Percentiles rank a stretch among this genome's conserved stretches.
These are phyloP conservation scores for Cornus suecica DNA, from an alignment of 148 eudicot genomes.

Conservation along the genomic window DNA sequence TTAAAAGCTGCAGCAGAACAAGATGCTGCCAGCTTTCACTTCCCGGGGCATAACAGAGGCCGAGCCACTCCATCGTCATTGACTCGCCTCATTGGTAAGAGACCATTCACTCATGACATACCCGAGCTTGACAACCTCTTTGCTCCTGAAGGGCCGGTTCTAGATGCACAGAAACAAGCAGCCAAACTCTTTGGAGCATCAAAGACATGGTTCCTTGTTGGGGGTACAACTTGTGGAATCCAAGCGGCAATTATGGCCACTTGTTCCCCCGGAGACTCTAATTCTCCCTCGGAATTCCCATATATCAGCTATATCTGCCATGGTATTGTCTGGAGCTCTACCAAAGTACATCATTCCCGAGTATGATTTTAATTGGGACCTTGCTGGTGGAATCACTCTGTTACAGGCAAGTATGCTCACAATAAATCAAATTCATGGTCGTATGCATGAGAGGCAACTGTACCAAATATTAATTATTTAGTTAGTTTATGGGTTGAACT, in stretches of 20 bases:
- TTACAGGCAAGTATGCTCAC: constrained; percentile 60
- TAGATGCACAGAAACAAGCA: constrained; percentile 65
- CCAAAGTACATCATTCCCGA: constrained; percentile 71
- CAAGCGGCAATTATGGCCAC: constrained; percentile 80
- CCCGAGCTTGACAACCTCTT: constrained; percentile 66
- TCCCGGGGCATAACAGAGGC: constrained; percentile 89
- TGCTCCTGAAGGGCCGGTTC: constrained; percentile 62
- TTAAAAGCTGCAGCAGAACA: constrained; percentile 54
- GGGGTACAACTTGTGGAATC: constrained; percentile 91
- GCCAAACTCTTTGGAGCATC: constrained; percentile 76
- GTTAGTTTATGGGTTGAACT: too few species aligned
- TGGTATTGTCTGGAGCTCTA: constrained; percentile 65
- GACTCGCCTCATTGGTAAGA: constrained; percentile 52
- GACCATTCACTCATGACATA: constrained; percentile 58
- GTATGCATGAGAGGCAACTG: neutral
- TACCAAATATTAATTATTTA: neutral
- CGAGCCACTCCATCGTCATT: constrained; percentile 67
- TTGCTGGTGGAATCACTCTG: constrained; percentile 55
- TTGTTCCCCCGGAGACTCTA: constrained; percentile 74
- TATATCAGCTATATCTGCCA: constrained; percentile 62
- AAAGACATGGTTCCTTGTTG: constrained; percentile 88
- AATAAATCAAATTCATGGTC: neutral
- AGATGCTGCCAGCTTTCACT: constrained; percentile 73
- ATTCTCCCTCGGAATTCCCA: constrained; percentile 81
- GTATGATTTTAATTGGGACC: constrained; percentile 63